Evolutionary conservation across 2,329 filamentous ascomycete genomes (phyloP), one percentile per base, ranked within the genome.

Genomic region (Beauveria brongniartii): DNA sequence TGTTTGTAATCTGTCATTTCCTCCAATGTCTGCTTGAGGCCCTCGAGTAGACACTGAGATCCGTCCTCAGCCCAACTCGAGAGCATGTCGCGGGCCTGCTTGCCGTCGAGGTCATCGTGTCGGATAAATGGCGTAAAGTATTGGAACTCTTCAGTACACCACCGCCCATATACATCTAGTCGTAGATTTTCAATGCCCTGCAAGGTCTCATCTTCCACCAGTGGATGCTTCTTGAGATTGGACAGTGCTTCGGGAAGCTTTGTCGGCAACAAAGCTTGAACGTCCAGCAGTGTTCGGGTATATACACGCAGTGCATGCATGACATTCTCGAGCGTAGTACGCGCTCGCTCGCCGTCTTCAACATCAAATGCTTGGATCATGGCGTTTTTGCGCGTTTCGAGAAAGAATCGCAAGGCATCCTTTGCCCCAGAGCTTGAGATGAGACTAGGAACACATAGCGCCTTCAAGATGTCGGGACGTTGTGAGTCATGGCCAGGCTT

Each of bases 101-200:
- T 74, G 22, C 81, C 83, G 26, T 86, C 82, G 5, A 90, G 73
- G 65, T 94, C 89, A 65, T 92, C 90, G 67, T 95, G 87, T 34
- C 90, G 86, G 41, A 95, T 89, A 76, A 91, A 96, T 0, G 92
- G 92, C 1, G 87, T 93, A 70, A 95, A 97, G 65, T 88, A 89
- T 52, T 84, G 84, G 47, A 96, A 89, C 63, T 95, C 91, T 8
- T 92, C 86, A 20, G 89, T 82, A 64, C 94, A 89, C 89, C 92
- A 96, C 22, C 82, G 81, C 64, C 87, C 85, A 68, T 91, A 86
- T 10, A 94, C 75, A 69, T 96, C 91, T 28, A 97, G 76, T 41
- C 89, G 84, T 14, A 96, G 75, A 18, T 87, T 88, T 65, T 90
- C 84, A 1, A 94, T 73, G 1, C 77, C 74, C 59, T 82, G 80